Conservation (phyloP, 2,329 filamentous ascomycete genomes). For the Pyricularia pennisetigena region DNA sequence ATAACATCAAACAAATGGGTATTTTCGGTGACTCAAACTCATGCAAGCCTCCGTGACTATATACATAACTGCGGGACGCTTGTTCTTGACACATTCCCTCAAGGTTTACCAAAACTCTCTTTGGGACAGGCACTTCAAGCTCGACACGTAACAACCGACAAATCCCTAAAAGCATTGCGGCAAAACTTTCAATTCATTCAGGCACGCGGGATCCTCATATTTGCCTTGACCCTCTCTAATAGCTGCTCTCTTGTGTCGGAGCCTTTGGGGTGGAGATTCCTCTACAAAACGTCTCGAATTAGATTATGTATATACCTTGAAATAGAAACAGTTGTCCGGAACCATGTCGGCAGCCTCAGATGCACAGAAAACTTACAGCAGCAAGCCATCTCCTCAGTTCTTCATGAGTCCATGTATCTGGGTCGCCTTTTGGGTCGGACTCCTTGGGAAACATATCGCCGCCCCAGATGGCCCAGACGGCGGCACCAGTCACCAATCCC, state of each 20-base stretch:
- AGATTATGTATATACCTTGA: conserved; percentile 1
- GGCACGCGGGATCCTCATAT: conserved; percentile 30
- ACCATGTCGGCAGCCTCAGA: not conserved
- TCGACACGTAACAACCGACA: not conserved
- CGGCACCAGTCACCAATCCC: conserved; percentile 70
- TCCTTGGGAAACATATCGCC: conserved; percentile 70
- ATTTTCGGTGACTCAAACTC: not conserved
- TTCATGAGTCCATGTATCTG: conserved; percentile 61
- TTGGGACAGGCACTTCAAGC: not conserved
- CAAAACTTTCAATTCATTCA: not conserved
- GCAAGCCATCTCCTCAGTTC: conserved; percentile 76
- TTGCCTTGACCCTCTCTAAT: conserved; percentile 33
- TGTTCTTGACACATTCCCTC: not conserved
- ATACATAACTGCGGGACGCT: not conserved
- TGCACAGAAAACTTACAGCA: conserved; percentile 55
- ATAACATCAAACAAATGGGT: not conserved
- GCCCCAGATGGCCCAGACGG: conserved; percentile 79
- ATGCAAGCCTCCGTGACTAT: not conserved
- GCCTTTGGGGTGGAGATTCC: conserved; percentile 34
- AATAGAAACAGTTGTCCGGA: not conserved
- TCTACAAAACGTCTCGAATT: conserved; percentile 18
- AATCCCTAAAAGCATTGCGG: not conserved
- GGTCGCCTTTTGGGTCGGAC: conserved; percentile 68
- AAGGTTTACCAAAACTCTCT: not conserved
- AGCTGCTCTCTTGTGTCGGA: conserved; percentile 34